Conservation (phyloP, 139 green algal species). For the Penium margaritaceum region DNA sequence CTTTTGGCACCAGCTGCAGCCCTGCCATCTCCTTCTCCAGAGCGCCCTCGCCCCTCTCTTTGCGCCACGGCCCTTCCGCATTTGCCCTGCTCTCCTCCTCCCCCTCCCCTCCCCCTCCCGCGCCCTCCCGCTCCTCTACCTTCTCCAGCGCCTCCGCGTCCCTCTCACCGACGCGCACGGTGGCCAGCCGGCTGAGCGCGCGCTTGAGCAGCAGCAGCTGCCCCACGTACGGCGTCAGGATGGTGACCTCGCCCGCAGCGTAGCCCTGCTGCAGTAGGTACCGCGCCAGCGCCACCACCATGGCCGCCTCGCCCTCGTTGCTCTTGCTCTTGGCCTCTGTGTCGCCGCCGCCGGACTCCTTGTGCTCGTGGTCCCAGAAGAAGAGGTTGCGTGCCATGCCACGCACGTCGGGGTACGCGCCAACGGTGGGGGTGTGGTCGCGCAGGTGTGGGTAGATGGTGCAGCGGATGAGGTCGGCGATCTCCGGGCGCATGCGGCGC, state of each 20-base stretch:
- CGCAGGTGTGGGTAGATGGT: conserved; percentile 56
- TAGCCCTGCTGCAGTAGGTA: conserved; percentile 65
- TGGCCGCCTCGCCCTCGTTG: conserved; percentile 57
- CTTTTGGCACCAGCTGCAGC: no score
- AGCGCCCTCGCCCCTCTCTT: neutral
- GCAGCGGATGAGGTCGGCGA: conserved; percentile 48
- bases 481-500: conserved; percentile 68
- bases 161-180: conserved; percentile 52
- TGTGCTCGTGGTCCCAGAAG: conserved; percentile 58
- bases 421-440: conserved; percentile 41
- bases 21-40: no score
- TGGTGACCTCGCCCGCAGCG: conserved; percentile 53
- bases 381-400: conserved; percentile 49
- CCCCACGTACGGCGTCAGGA: conserved; percentile 71
- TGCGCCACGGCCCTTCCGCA: neutral
- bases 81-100: no score
- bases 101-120: neutral
- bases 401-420: conserved; percentile 21
- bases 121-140: conserved; percentile 46
- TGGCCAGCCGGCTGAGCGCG: conserved; percentile 45
- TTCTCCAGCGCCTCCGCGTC: conserved; percentile 52
- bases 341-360: conserved; percentile 48
- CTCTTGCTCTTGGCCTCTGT: conserved; percentile 56
- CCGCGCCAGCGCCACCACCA: conserved; percentile 50
- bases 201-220: conserved; percentile 56